Evolutionary conservation across 306 rosid genomes (phyloP), one percentile per base, ranked within the genome.

Genomic region (Lathyrus aphaca): DNA sequence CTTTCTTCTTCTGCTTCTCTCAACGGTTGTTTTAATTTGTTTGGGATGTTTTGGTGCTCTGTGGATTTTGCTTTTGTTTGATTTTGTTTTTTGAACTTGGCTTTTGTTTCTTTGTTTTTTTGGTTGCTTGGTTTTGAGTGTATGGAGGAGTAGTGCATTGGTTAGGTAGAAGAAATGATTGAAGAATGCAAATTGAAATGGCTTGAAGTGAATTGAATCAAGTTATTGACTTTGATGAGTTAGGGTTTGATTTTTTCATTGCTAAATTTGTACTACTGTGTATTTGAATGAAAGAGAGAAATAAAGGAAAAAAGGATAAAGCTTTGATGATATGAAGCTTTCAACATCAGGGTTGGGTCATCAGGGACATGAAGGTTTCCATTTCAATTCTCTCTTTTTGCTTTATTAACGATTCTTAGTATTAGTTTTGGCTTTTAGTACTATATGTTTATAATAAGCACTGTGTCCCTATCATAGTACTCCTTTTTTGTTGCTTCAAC

Each of bases 301-400:
- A 73, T 68, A 51, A 60, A 77, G 46, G 54, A 32, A 75, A 75
- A 75, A 66, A 63, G 67, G 78, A 77, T 73, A 72, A 78, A 79
- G 89, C 82, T 88, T 82, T 82, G 92, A 71, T 76, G 74, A 82
- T 72, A 91, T 91, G 97, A 91, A 88, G 96, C 97, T 86, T 87
- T 91, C 97, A 71, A 83, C 97, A 83, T 88, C 97, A 75, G 93
- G 97, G 73, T 85, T 91, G 87, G 85, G 91, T 84, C 96, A 85
- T 83, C 93, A 83, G 86, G 97, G 89, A 80, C 89, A 77, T 23
- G 96, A 88, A 88, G 97, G 97, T 88, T 83, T 76, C 76, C 79
- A 76, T 78, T 75, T 68, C 50, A 74, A 68, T 74, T 77, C 74
- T 66, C 15, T 83, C 48, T 57, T 81, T 74, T 78, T 39, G 17